Conservation (phyloP, 768 basidiomycete genomes). For the Boletus pseudo-olivaceus region DNA sequence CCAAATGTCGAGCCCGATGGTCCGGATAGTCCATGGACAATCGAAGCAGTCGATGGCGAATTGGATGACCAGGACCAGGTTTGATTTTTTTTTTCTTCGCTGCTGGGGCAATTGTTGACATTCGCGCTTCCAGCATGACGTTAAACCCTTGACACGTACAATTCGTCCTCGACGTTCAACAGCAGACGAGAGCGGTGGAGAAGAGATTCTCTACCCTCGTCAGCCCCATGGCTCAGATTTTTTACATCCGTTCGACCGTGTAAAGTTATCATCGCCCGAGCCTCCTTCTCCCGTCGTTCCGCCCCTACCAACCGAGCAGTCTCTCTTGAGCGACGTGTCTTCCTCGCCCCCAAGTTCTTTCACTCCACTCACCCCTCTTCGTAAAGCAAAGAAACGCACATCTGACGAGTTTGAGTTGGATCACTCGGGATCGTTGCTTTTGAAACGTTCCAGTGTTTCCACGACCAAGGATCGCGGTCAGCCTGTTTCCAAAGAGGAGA, state of each 20-base stretch:
- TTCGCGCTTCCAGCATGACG: slow-evolving; percentile 37
- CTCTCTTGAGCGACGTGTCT: slow-evolving; percentile 27
- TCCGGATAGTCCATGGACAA: slow-evolving; percentile 85
- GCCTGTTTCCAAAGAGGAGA: slow-evolving; percentile 45
- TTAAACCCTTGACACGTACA: slow-evolving; percentile 44
- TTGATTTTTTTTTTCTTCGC: slow-evolving; percentile 16
- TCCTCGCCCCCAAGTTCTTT: slow-evolving; percentile 67
- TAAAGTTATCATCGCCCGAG: slow-evolving; percentile 30
- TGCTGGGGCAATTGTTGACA: background rate
- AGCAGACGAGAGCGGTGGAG: slow-evolving; percentile 83
- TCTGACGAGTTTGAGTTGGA: slow-evolving; percentile 85
- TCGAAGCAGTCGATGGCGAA: slow-evolving; percentile 82
- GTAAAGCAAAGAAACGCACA: slow-evolving; percentile 67
- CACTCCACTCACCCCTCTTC: slow-evolving; percentile 36
- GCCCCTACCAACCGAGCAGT: slow-evolving; percentile 32
- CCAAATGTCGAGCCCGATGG: slow-evolving; percentile 45
- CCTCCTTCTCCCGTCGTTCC: slow-evolving; percentile 26
- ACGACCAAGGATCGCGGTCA: slow-evolving; percentile 25
- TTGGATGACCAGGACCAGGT: slow-evolving; percentile 69
- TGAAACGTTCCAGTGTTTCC: slow-evolving; percentile 43
- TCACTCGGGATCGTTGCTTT: slow-evolving; percentile 56
- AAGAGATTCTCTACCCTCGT: slow-evolving; percentile 86
- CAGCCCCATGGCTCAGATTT: slow-evolving; percentile 38
- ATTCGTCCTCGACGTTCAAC: slow-evolving; percentile 62
- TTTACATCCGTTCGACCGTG: slow-evolving; percentile 31